Evolutionary conservation across 176 grass and related monocot species (phyloP), one percentile per base, ranked within the genome.

Genomic region (Raddia distichophylla): DNA sequence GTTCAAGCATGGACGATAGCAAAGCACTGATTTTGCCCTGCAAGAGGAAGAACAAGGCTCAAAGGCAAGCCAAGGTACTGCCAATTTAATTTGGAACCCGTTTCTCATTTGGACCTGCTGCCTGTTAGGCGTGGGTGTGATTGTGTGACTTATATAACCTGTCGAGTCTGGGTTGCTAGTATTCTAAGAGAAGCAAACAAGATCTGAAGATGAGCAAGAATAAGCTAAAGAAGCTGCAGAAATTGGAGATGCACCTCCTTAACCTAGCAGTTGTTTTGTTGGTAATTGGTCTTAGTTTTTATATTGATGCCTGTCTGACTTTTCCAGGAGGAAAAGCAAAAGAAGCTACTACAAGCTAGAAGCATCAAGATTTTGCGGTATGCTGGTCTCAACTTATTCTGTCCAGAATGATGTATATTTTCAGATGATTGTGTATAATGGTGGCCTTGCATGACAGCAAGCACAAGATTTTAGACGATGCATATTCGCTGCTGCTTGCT

Each of bases 311-410:
- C 40, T 10, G 15, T 64, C 11, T 73, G 11, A 18, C 62, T 88
- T 17, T 60, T 10, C 13, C 80, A 99, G 97, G 97, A 96, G 73
- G 91, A 99, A 76, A 96, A 91, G 73, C 60, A 84, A 70, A 89
- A 90, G 76, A 95, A 99, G 85, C 43, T 87, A n/a, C 48, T 93
- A 59, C 91, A 89, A 87, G 89, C 89, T 69, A 70, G 81, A 84
- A 93, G 93, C 63, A 80, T 99, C 45, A 69, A 88, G 64, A 86
- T 87, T 88, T 90, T 99, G 35, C 85, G 64, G 96, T 99, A 90
- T 81, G 89, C 40, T 76, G 32, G 12, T 13, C 67, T 76, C 45
- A 64, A 76, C 67, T 75, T 67, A 20, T 62, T 88, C 14, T 85
- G 54, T 60, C 45, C 33, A 67, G 10, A 17, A 64, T 66, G n/a